A percentile compares a stretch with the other conserved stretches of the same genome.
These are phyloP conservation scores for Cystobasidiaceae sp. DNA, from an alignment of 1,284 basidiomycete species.

Conservation along the genomic window DNA sequence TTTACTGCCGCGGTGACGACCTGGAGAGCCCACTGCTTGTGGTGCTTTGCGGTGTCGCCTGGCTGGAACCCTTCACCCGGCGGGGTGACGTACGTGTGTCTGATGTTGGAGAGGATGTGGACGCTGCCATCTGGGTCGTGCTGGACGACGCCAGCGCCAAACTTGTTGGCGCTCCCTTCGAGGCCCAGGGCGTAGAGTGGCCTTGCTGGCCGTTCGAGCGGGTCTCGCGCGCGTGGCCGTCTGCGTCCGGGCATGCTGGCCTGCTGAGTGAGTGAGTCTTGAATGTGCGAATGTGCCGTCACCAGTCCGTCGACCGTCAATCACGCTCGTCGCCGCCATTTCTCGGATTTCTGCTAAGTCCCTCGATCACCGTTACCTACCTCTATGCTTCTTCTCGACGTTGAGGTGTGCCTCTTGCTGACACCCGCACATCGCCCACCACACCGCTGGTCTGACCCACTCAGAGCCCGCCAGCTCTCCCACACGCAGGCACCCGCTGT, in stretches of 20 bases:
- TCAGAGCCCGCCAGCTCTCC: no score
- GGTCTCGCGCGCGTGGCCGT: conserved; percentile 2
- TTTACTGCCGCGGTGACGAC: conserved; percentile 77
- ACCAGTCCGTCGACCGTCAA: no score
- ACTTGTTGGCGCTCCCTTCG: conserved; percentile 95
- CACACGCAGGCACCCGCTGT: no score
- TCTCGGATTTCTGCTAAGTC: no score
- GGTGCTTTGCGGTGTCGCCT: conserved; percentile 88
- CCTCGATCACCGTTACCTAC: no score
- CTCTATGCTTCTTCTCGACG: no score
- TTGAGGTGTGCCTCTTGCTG: no score
- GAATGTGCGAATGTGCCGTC: neutral
- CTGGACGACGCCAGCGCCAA: conserved; percentile 89
- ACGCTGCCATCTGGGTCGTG: conserved; percentile 60
- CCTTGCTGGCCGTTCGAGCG: neutral
- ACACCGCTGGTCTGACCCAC: no score
- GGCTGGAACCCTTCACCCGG: conserved; percentile 97
- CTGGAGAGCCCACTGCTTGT: conserved; percentile 82
- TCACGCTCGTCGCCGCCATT: no score
- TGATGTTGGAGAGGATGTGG: conserved; percentile 54
- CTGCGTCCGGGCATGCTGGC: conserved; percentile 17
- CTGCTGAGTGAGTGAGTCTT: no score
- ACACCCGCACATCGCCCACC: no score
- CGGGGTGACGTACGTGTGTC: conserved; percentile 97
- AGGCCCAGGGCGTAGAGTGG: conserved; percentile 60